A percentile compares a stretch with the other conserved stretches of the same genome.
These are phyloP conservation scores for Ceratobasidium sp. DNA, from an alignment of 1,284 basidiomycete genomes.

Conservation along the genomic window DNA sequence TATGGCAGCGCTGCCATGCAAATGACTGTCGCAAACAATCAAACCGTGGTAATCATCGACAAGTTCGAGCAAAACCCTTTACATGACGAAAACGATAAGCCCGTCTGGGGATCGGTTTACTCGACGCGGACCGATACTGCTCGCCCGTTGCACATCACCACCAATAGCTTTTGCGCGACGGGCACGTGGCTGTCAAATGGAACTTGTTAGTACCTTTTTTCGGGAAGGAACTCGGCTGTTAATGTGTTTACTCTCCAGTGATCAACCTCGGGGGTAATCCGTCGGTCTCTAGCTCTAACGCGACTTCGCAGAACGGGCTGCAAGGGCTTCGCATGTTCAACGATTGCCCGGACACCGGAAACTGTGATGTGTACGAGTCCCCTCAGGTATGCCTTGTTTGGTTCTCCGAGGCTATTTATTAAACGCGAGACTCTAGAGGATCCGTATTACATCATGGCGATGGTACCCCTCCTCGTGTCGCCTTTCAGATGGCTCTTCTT, in stretches of 20 bases:
- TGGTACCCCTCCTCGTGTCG: no score
- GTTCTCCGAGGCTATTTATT: no score
- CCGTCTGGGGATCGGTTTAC: conserved; percentile 85
- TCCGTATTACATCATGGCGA: no score
- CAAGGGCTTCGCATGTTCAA: conserved; percentile 76
- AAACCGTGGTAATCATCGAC: conserved; percentile 79
- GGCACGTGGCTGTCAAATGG: conserved; percentile 82
- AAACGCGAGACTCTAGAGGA: no score
- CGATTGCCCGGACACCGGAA: conserved; percentile 67
- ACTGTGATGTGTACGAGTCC: conserved; percentile 76
- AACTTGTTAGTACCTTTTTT: conserved; percentile 62
- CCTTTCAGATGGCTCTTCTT: no score
- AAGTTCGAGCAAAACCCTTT: conserved; percentile 89
- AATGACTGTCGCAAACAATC: conserved; percentile 75
- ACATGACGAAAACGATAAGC: conserved; percentile 58
- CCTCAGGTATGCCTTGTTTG: no score
- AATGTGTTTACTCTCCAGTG: no score
- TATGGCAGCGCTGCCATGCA: conserved; percentile 74
- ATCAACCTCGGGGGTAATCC: conserved; percentile 84
- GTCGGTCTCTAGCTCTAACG: conserved; percentile 60
- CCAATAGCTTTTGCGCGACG: conserved; percentile 89
- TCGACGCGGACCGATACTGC: conserved; percentile 74
- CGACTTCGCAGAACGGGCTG: conserved; percentile 19
- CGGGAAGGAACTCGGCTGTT: no score
- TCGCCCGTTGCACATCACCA: conserved; percentile 73